A percentile compares a stretch with the other conserved stretches of the same genome.
These are phyloP conservation scores for Periglandula ipomoeae DNA, from an alignment of 2,329 filamentous ascomycete genomes.

Conservation along the genomic window DNA sequence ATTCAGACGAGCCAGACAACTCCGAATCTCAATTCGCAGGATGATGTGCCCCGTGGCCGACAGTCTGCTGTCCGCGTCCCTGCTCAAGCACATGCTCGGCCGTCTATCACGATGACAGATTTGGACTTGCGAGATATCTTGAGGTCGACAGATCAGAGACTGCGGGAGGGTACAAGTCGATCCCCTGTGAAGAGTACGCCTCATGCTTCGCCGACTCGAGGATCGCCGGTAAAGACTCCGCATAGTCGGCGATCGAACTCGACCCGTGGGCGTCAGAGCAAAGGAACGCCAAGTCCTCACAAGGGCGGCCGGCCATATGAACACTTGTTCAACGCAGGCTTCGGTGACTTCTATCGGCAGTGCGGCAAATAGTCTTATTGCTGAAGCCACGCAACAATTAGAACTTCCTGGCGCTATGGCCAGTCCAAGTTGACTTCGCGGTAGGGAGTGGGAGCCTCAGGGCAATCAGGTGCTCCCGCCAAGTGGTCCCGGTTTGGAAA, in stretches of 20 bases:
- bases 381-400: constrained; percentile 24
- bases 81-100: constrained; percentile 13
- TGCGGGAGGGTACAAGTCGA: constrained; percentile 29
- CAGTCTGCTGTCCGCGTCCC: constrained; percentile 4
- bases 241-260: constrained; percentile 6
- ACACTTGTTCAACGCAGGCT: constrained; percentile 10
- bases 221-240: constrained; percentile 17
- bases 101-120: constrained; percentile 29
- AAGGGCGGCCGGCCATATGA: constrained; percentile 16
- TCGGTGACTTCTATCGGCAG: constrained; percentile 25
- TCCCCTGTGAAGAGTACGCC: constrained; percentile 21
- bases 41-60: constrained; percentile 8
- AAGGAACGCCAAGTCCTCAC: constrained; percentile 18
- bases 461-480: constrained; percentile 8
- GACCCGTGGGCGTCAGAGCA: constrained; percentile 9
- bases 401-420: constrained; percentile 27
- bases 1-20: constrained; percentile 12
- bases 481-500: constrained; percentile 8
- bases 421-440: constrained; percentile 34
- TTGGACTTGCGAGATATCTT: constrained; percentile 42
- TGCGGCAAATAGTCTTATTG: constrained; percentile 32
- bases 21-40: constrained; percentile 12
- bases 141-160: constrained; percentile 41
- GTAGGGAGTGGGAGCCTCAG: constrained; percentile 17
- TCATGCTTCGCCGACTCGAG: constrained; percentile 11